Percentiles rank a stretch among this genome's conserved stretches.
Evolutionary conservation across 1,284 basidiomycete species (phyloP).

Genomic region (Boletus mariae): DNA sequence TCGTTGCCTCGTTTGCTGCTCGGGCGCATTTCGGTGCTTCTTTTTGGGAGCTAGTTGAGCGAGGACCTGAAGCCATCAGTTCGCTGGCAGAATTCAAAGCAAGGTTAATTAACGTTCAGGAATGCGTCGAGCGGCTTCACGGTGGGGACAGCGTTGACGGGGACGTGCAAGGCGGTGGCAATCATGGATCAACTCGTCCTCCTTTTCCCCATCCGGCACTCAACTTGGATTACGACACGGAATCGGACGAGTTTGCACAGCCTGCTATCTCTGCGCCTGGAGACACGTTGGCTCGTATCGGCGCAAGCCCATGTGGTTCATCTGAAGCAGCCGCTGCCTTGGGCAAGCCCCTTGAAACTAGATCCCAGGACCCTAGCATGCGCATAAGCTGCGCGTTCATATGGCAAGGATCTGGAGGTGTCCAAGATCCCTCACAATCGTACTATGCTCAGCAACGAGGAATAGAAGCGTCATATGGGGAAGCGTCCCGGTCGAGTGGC

Average conservation of each 20-base stretch:
- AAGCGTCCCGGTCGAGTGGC: constrained; percentile 4
- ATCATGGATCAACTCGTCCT: constrained; percentile 23
- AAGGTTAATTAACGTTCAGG: constrained; percentile 27
- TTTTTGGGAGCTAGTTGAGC: constrained; percentile 8
- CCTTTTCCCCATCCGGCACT: constrained; percentile 25
- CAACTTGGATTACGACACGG: constrained; percentile 20
- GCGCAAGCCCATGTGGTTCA: neutral
- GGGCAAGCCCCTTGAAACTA: neutral
- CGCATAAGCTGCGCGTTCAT: constrained; percentile 11
- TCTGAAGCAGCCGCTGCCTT: neutral
- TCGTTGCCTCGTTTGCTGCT: constrained; percentile 22
- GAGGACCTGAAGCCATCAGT: neutral
- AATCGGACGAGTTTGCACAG: constrained; percentile 14
- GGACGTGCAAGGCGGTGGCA: constrained; percentile 18
- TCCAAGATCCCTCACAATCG: constrained; percentile 4
- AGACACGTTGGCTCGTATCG: constrained; percentile 1
- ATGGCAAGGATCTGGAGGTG: neutral
- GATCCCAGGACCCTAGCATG: constrained; percentile 13
- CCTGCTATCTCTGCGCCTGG: neutral
- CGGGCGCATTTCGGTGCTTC: constrained; percentile 10
- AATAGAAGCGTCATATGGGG: constrained; percentile 14
- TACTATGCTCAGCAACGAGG: neutral
- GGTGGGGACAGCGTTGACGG: constrained; percentile 10
- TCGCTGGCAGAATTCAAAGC: constrained; percentile 22
- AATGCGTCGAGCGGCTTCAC: constrained; percentile 19